Base-by-base conservation (phyloP, 108 stramenopile genomes). In the Nitzschia sp. region DNA sequence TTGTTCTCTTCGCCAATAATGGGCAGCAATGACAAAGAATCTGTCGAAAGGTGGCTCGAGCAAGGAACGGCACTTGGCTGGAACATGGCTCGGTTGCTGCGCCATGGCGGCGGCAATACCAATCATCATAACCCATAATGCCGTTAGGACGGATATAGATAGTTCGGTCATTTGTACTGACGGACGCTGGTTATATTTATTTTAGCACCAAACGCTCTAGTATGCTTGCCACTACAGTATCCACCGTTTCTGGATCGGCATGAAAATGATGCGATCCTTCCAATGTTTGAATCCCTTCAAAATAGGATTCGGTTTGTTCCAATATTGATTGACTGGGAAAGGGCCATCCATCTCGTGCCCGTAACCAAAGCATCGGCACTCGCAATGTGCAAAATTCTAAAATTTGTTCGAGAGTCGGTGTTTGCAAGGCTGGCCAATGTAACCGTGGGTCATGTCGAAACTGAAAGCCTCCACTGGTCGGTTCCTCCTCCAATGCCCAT, bases 261-360 rank as follows among this genome's bases (percentile, higher is more conserved):
- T 91, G 90, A 32, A 91, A 86, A 66, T 91, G 90, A 75, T 91
- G 90, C 57, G 75, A 77, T 8, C 90, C 90, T 18, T 63, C 67
- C 32, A 91, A 66, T 42, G 71, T 49, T 72, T 46, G 23, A 49
- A 58, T 30, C 46, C 28, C 31, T 45, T 32, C 29, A 54, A 68
- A 28, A 5, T 54, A 54, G 24, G 79, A 48, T 29, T 51, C 64
- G 15, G 83, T 64, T 3, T 61, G 11, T 53, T 70, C 76, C 78
- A 61, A 6, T n/a, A n/a, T n/a, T 31, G 38, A 35, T 80, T 80
- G 11, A 34, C 53, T 29, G 1, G 38, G 46, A 68, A 79, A 64
- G 0, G 90, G 86, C 81, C 81, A 86, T 46, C 90, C 85, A 58
- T 91, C 82, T 23, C 83, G 62, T 0, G 90, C 90, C 15, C 67